phyloP scores from a whole-genome alignment of 148 eudicot genomes.

The Fagopyrum homotropicum region DNA sequence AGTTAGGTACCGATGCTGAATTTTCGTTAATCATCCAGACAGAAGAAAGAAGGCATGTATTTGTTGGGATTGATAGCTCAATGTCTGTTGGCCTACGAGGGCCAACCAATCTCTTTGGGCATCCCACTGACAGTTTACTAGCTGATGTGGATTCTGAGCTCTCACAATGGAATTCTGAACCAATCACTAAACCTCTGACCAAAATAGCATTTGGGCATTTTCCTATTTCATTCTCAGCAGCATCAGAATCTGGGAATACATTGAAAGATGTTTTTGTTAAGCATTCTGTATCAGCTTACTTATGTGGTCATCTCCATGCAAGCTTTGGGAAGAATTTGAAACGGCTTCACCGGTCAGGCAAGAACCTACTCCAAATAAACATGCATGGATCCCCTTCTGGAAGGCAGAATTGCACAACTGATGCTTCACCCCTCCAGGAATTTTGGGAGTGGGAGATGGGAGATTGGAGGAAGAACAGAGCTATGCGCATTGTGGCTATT shows the following conservation, averaged over 20 bases:
- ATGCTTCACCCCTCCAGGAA: conserved; percentile 28
- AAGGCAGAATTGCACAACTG: conserved; percentile 28
- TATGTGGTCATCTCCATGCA: conserved; percentile 88
- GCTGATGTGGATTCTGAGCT: conserved; percentile 63
- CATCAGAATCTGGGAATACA: conserved; percentile 62
- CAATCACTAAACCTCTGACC: conserved; percentile 39
- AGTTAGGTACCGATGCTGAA: not conserved
- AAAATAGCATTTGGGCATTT: conserved; percentile 86
- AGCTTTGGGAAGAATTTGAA: conserved; percentile 77
- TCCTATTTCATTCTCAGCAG: conserved; percentile 78
- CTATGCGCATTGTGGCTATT: conserved; percentile 74
- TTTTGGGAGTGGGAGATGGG: conserved; percentile 99
- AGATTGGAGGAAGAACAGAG: conserved; percentile 80
- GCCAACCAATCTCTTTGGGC: conserved; percentile 93
- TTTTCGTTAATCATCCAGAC: conserved; percentile 44
- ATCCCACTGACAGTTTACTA: conserved; percentile 68
- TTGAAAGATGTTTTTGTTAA: conserved; percentile 59
- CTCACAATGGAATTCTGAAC: conserved; percentile 55
- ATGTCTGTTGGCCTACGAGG: conserved; percentile 79
- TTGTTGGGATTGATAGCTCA: conserved; percentile 84
- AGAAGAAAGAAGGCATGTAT: conserved; percentile 57
- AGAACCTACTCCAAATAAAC: conserved; percentile 45
- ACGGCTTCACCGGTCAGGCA: conserved; percentile 49
- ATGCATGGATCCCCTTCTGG: conserved; percentile 30
- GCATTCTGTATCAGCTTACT: conserved; percentile 63